A percentile compares a stretch with the other conserved stretches of the same genome.
Conservation (phyloP, 495 filamentous ascomycete genomes). For the Podospora conica region DNA sequence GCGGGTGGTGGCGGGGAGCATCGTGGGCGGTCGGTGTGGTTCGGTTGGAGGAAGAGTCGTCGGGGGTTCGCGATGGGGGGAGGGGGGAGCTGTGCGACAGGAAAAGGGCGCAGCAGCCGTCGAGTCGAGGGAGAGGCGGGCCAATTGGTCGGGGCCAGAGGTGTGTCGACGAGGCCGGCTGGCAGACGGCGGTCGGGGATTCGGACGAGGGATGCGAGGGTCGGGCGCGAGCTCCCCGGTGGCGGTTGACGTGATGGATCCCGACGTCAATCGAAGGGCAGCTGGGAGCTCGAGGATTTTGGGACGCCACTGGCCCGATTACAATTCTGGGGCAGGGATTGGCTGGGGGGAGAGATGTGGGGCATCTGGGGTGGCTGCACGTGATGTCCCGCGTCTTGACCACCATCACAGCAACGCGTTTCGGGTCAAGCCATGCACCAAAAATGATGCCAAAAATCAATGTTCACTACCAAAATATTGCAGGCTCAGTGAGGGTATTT, state of each 20-base stretch:
- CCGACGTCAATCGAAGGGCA: slow-evolving; percentile 11
- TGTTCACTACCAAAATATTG: background rate
- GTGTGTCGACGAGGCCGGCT: background rate
- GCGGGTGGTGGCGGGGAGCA: slow-evolving; percentile 17
- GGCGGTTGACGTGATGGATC: slow-evolving; percentile 25
- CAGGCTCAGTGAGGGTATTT: background rate
- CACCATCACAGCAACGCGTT: background rate
- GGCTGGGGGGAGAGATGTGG: background rate
- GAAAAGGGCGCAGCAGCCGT: background rate
- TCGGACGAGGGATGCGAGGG: slow-evolving; percentile 17
- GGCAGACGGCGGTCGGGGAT: background rate
- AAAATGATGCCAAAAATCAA: background rate
- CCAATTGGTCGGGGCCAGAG: slow-evolving; percentile 9
- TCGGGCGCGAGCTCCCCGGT: slow-evolving; percentile 16
- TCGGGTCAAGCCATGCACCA: background rate
- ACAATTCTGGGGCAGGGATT: slow-evolving; percentile 29
- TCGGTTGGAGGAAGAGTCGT: background rate
- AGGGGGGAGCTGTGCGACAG: background rate
- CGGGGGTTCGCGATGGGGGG: background rate
- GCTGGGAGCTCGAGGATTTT: slow-evolving; percentile 14
- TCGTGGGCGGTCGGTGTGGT: background rate
- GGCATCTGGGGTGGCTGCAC: slow-evolving; percentile 9
- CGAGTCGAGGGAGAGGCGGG: background rate
- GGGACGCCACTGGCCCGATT: slow-evolving; percentile 24
- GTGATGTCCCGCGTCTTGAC: slow-evolving; percentile 11